Evolutionary conservation across 2,329 filamentous ascomycete genomes (phyloP), one percentile per base, ranked within the genome.

Genomic region (Aspergillus neotritici): DNA sequence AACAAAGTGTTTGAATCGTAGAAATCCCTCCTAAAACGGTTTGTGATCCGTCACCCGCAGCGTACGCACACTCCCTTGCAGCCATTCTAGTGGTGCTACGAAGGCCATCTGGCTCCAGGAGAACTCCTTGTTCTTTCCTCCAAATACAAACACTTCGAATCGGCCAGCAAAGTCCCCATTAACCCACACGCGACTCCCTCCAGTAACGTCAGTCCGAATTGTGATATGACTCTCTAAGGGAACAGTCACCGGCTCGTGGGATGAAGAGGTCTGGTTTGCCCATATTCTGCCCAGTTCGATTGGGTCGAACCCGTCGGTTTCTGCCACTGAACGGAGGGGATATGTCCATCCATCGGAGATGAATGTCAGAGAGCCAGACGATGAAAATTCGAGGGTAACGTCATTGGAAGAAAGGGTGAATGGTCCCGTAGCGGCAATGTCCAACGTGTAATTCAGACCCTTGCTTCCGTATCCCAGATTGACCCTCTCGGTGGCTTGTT

Each of bases 91-190:
- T 1, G 74, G 74, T 7, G 74, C 75, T 10, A 77, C 75, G 52
- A 78, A 71, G 1, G 75, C 74, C 75, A 78, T 79, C 55, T 77
- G 75, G 47, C 70, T 76, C 76, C 75, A 78, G 28, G 73, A 76
- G 36, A 76, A 73, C 37, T 70, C 45, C 6, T 64, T 69, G 43
- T 79, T 78, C 28, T 64, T 65, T 2, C 76, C 76, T 0, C 75
- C 75, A 49, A 68, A 78, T 1, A 79, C 69, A 46, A 75, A 76
- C 0, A 77, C 75, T 48, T 79, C 75, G 40, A 78, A 78, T 8
- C 76, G 57, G 0, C 76, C 76, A 1, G 50, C 64, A 36, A 78
- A 76, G 0, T 49, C 36, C 6, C 63, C 69, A 43, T 75, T 54
- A 0, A 76, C 49, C 72, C 73, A 78, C 0, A 72, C 73, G 1